Evolutionary conservation across 2,329 filamentous ascomycete genomes (phyloP).

Genomic region (Pseudocercospora eumusae): DNA sequence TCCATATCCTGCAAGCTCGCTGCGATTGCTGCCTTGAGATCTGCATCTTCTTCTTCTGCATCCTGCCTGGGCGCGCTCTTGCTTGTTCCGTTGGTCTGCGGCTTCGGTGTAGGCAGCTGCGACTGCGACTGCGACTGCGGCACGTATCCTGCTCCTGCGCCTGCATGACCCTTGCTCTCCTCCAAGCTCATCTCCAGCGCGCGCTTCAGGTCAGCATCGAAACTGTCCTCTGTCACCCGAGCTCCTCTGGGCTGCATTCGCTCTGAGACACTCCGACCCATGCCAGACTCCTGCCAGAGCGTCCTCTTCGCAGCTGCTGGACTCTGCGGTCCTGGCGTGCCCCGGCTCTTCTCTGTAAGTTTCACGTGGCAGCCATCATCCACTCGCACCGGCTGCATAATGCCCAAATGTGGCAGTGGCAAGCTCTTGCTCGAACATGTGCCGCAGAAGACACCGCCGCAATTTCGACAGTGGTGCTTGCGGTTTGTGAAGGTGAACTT

Average conservation of each 20-base stretch:
- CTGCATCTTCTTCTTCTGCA: slow-evolving; percentile 85
- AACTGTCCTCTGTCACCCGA: slow-evolving; percentile 70
- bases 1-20: slow-evolving; percentile 96
- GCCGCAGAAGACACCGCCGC: slow-evolving; percentile 95
- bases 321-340: slow-evolving; percentile 38
- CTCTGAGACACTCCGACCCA: slow-evolving; percentile 18
- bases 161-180: slow-evolving; percentile 78
- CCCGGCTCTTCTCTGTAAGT: slow-evolving; percentile 70
- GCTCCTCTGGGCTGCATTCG: slow-evolving; percentile 88
- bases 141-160: slow-evolving; percentile 69
- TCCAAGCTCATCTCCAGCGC: slow-evolving; percentile 96
- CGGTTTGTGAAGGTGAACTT: slow-evolving; percentile 96
- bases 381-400: slow-evolving; percentile 85
- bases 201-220: slow-evolving; percentile 91
- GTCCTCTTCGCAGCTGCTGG: slow-evolving; percentile 53
- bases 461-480: slow-evolving; percentile 98
- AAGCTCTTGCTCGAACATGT: slow-evolving; percentile 89
- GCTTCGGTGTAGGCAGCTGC: slow-evolving; percentile 28
- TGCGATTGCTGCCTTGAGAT: slow-evolving; percentile 91
- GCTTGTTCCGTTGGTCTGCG: slow-evolving; percentile 40
- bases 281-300: slow-evolving; percentile 54
- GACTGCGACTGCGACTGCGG: no score
- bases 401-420: slow-evolving; percentile 87
- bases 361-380: slow-evolving; percentile 95
- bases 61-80: slow-evolving; percentile 29